These are phyloP conservation scores for Solanum pennellii DNA, from an alignment of 257 asterid species.

Conservation along the genomic window DNA sequence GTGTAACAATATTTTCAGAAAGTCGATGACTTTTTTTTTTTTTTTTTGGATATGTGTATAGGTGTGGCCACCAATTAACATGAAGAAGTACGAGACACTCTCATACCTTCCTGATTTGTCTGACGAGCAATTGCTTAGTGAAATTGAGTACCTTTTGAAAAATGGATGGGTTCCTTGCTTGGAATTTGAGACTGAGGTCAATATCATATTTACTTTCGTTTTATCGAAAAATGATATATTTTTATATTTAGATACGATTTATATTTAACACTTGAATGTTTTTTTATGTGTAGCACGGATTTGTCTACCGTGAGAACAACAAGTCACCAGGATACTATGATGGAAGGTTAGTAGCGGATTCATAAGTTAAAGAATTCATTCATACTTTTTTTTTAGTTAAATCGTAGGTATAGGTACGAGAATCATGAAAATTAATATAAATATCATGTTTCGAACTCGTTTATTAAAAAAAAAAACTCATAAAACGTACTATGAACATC, in stretches of 20 bases:
- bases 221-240: not conserved
- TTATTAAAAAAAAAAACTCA: not conserved
- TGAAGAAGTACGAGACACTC: slow-evolving; percentile 5
- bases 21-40: not conserved
- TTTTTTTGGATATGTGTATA: not conserved
- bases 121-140: slow-evolving; percentile 13
- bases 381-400: not conserved
- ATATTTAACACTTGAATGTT: not conserved
- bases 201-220: not conserved
- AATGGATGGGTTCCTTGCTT: slow-evolving; percentile 34
- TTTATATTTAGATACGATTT: not conserved
- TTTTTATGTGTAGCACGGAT: slow-evolving; percentile 10
- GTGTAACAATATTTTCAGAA: not conserved
- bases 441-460: not conserved
- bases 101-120: slow-evolving; percentile 32
- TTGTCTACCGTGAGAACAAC: slow-evolving; percentile 24
- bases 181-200: slow-evolving; percentile 37
- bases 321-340: slow-evolving; percentile 17
- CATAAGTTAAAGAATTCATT: not conserved
- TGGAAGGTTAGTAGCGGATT: slow-evolving; percentile 1
- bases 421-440: not conserved
- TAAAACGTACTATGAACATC: not conserved
- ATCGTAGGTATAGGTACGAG: not conserved
- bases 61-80: slow-evolving; percentile 38
- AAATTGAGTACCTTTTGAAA: slow-evolving; percentile 37